Base-by-base conservation (phyloP, 2,329 filamentous ascomycete genomes). In the Ophiostoma triangulosporum region DNA sequence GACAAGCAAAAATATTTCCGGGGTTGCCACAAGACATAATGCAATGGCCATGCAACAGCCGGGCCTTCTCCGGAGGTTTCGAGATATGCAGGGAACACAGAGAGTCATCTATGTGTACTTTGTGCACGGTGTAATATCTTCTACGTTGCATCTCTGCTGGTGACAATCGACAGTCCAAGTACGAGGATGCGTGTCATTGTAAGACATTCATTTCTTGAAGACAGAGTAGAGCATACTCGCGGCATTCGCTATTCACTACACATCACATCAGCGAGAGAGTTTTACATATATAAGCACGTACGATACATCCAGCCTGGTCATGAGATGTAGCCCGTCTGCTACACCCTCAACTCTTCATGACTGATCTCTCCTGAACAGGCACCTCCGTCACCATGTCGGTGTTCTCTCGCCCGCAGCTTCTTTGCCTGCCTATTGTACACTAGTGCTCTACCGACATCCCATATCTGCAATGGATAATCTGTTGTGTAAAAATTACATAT, bases 41-140 rank as follows among this genome's bases (percentile, higher is more conserved):
- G 20, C 38, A 24, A 17, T 22, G 20, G 20, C 38, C 38, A 24
- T 24, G 20, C 38, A 43, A 17, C 12, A 50, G 22, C 52, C 52
- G 52, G 52, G 52, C 53, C 53, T 54, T 51, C 53, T 51, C 49
- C 53, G 48, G 48, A 29, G 48, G 26, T 29, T 51, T 31, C 46
- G 20, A 33, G 17, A 31, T 9, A 29, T 14, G 17, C 46, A 17
- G 26, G 24, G 2, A 20, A 40, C 20, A 26, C 26, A 17, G 24
- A 9, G 26, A 29, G 24, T n/a, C 43, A 17, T 46, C 43, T n/a
- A n/a, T n/a, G n/a, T n/a, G n/a, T n/a, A 43, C 38, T 24, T 6
- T 24, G 20, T 40, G 36, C 36, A 12, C 20, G n/a, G 8, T 31
- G 20, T 14, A 40, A 40, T 40, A 24, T 24, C 11, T 46, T 24